Evolutionary conservation across 768 basidiomycete species (phyloP), one percentile per base, ranked within the genome.

Genomic region (Suillus decipiens): DNA sequence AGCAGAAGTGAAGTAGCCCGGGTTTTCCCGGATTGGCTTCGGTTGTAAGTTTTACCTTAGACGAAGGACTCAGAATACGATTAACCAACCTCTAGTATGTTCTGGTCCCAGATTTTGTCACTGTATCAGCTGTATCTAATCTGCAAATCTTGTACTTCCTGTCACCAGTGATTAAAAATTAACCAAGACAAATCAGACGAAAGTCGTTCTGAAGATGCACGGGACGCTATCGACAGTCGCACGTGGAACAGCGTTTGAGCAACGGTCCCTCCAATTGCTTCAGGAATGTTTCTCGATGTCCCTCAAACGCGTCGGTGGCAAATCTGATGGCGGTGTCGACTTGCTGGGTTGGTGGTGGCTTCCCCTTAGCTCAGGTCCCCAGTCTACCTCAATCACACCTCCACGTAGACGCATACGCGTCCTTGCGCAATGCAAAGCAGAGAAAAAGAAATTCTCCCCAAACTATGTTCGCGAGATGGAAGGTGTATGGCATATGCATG

Each of bases 271-370:
- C 33, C 72, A 75, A 10, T 69, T 93, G 6, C 81, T 95, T 5
- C 84, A 86, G 42, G 73, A 82, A 2, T 74, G 85, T 53, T 77
- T 96, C 56, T 92, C 89, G 41, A 97, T 96, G 95, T 82, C 87
- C 1, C 81, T 96, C 5, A 80, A 76, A 53, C 85, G 87, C 58
- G 87, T 95, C 17, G 95, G 95, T 5, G 93, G 95, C n/a, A 86
- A 82, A 69, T 82, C 86, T n/a, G 95, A 96, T 72, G 93, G 95
- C 5, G 95, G 95, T 0, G 79, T 97, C 48, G 95, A 97, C 75
- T 80, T 96, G 24, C 73, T 89, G 60, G 95, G 95, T 17, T 96
- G 93, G 93, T 96, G 95, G 95, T 94, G 89, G 89, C 77, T 96
- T 5, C 94, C 91, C 33, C 54, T 66, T 4, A 48, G 2, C 41